These are phyloP conservation scores for Tetrapisispora iriomotensis DNA, from an alignment of 805 yeast genomes.

Conservation along the genomic window DNA sequence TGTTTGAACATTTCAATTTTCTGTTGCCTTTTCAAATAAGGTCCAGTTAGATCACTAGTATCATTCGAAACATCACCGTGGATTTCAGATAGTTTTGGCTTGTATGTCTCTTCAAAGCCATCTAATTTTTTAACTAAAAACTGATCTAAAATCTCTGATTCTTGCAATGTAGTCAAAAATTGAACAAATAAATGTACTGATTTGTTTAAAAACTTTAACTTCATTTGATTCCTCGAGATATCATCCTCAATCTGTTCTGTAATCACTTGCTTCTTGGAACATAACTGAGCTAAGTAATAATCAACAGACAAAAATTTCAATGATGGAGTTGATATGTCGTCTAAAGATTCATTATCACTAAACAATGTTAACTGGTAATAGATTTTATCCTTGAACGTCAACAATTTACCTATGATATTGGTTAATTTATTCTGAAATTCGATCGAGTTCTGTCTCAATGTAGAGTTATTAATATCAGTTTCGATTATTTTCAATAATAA, in stretches of 20 bases:
- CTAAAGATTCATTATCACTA: conserved; percentile 60
- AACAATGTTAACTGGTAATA: conserved; percentile 44
- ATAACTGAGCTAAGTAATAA: conserved; percentile 43
- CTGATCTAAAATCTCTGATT: conserved; percentile 36
- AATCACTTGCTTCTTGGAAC: conserved; percentile 23
- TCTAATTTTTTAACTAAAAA: conserved; percentile 33
- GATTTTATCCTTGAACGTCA: conserved; percentile 36
- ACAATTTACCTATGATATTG: conserved; percentile 33
- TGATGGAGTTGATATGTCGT: conserved; percentile 57
- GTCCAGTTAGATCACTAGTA: conserved; percentile 17
- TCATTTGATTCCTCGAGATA: conserved; percentile 14
- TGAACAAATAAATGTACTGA: conserved; percentile 37
- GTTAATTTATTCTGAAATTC: conserved; percentile 34
- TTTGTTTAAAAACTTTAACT: conserved; percentile 32
- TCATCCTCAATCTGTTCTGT: conserved; percentile 7
- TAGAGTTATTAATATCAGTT: conserved; percentile 12
- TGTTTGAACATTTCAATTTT: conserved; percentile 60
- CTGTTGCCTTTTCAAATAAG: conserved; percentile 46
- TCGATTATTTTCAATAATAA: conserved; percentile 12
- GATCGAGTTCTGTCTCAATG: conserved; percentile 34
- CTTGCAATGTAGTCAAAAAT: conserved; percentile 36
- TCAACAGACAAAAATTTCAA: conserved; percentile 51
- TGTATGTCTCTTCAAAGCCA: conserved; percentile 31
- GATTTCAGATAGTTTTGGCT: conserved; percentile 32
- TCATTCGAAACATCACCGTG: conserved; percentile 12